Base-by-base conservation (phyloP, 805 yeast species). In the Barnettozyma populi region DNA sequence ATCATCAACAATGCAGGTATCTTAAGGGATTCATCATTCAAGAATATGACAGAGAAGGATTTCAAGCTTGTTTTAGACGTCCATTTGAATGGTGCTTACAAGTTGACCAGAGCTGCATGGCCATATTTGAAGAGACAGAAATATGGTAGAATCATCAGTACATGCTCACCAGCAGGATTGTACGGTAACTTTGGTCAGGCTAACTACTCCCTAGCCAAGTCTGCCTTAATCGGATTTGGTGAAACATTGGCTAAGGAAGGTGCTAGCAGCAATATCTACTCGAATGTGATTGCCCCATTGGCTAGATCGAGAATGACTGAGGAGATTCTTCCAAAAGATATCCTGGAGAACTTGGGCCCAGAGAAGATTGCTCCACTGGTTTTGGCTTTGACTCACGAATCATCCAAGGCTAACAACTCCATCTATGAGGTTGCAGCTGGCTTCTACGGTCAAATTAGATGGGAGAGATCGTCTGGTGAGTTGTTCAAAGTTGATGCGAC, bases 301-400 rank as follows among this genome's bases (percentile, higher is more conserved):
- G 98, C 98, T 20, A 86, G 90, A 61, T 87, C 96, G 31, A 82
- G 97, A 73, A 90, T 92, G 97, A 92, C 98, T 21, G 97, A 90
- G 71, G 78, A 82, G 27, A 78, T 92, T 44, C 71, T 92, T 57
- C 97, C 98, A 29, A 86, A 89, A 27, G 89, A 90, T 46, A 70
- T 92, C 49, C 78, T 92, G 68, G 84, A 84, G 62, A 79, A 79
- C 61, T 74, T 92, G 60, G 78, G 82, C 46, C 96, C 98, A 1
- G 94, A 87, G 56, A 88, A 86, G 66, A 80, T 92, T 56, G 90
- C 92, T n/a, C 97, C 98, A 4, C 74, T 92, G 54, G 96, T 90
- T 8, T 78, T 89, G 41, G 89, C 78, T 64, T 74, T 92, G 54
- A 72, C 89, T 2, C 92, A 86, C 61, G 87, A 84, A 42, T 65